A percentile compares a stretch with the other conserved stretches of the same genome.
phyloP scores from a whole-genome alignment of 176 grass and related monocot species.

The Raddia guianensis region DNA sequence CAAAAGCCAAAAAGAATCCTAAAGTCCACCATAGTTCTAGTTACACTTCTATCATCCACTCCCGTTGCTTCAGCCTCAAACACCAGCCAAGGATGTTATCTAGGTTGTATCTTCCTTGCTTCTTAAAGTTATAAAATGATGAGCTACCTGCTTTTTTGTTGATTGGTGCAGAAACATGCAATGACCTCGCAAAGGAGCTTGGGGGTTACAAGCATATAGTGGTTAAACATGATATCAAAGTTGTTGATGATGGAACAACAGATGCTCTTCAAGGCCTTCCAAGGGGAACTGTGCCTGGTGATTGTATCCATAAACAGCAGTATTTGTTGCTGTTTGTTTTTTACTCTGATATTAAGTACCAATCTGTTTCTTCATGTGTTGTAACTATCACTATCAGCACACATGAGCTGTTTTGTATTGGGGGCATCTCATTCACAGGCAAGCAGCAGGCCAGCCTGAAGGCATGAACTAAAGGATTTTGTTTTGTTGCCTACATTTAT shows the following conservation, averaged over 20 bases:
- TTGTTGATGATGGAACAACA: slow-evolving; percentile 60
- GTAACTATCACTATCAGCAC: neutral
- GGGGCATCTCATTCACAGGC: too few relatives aligned
- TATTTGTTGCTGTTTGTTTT: slow-evolving; percentile 14
- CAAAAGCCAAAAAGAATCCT: neutral
- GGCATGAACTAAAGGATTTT: neutral
- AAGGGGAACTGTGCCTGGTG: slow-evolving; percentile 60
- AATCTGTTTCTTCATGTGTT: slow-evolving; percentile 4
- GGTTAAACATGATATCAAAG: slow-evolving; percentile 70
- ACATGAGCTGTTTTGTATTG: neutral
- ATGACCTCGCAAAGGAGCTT: slow-evolving; percentile 80
- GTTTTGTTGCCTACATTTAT: neutral
- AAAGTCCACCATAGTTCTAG: neutral
- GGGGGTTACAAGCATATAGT: slow-evolving; percentile 82
- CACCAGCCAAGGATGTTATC: neutral
- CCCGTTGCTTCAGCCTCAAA: slow-evolving; percentile 1
- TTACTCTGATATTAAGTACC: neutral
- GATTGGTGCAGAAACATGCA: slow-evolving; percentile 65
- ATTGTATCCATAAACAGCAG: slow-evolving; percentile 78
- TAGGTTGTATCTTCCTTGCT: slow-evolving; percentile 13
- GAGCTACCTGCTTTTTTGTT: neutral
- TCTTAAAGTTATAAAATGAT: slow-evolving; percentile 14
- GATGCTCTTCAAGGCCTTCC: slow-evolving; percentile 66
- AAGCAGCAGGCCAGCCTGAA: too few relatives aligned
- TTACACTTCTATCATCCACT: neutral